Base-by-base conservation (phyloP, 2,329 filamentous ascomycete species). In the Neonectria coccinea region DNA sequence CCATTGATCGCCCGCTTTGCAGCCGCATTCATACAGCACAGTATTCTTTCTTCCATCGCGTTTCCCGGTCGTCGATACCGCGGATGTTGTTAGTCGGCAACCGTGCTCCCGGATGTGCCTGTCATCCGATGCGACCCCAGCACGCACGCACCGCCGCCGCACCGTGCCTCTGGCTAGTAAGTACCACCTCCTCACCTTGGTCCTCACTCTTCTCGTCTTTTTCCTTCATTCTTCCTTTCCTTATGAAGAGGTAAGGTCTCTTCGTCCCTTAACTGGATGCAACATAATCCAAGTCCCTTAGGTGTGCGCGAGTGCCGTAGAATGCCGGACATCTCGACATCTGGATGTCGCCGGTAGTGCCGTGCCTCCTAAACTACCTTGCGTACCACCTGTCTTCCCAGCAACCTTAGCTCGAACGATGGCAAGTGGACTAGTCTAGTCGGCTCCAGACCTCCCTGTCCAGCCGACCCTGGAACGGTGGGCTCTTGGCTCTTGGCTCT, bases 351-450 rank as follows among this genome's bases (percentile, higher is more conserved):
- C n/a, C 39, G 45, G 45, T n/a, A 29, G 45, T 48, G 45, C 45
- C 25, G 25, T 20, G 47, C 47, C 27, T 50, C 31, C 47, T 33
- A 50, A 50, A 29, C 29, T 29, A 29, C 29, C 8, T 50, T 6
- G 25, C 25, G 6, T 12, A 22, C 20, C 25, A 50, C 27, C 47
- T 50, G 45, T 8, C 45, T 48, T 48, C 47, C 47, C 25, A 50
- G 47, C 47, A 5, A 31, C 29, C 29, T 31, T 50, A 50, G 47
- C 47, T 50, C 47, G 47, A 50, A n/a, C 10, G 47, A 50, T 50
- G 48, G 48, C 10, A 36, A 51, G 48, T n/a, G n/a, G 48, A 51
- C 48, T 51, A 51, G 48, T 51, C 27, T 51, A 51, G 48, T 51
- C 27, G 29, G 29, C 48, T 51, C 48, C 48, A 51, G 48, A 29